phyloP scores from a whole-genome alignment of 2,329 filamentous ascomycete genomes.

The Aspergillus ustus region DNA sequence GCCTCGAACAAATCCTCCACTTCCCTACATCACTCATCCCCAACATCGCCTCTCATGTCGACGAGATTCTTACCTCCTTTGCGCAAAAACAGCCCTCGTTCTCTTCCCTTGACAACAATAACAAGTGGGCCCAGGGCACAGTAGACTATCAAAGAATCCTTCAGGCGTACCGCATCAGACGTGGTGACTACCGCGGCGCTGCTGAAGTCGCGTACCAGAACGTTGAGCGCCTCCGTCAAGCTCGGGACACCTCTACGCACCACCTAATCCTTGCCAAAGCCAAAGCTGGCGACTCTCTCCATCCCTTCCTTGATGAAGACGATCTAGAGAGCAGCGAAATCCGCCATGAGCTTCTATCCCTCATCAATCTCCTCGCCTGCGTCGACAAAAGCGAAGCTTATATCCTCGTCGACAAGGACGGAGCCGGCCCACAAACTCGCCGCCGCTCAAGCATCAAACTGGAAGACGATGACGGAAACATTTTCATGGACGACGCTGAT shows the following conservation, averaged over 20 bases:
- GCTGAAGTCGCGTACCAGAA: conserved; percentile 62
- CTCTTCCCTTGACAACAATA: conserved; percentile 46
- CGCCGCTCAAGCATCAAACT: conserved; percentile 34
- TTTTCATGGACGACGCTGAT: conserved; percentile 45
- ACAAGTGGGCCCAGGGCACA: conserved; percentile 39
- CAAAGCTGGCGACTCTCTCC: conserved; percentile 37
- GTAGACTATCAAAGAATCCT: conserved; percentile 85
- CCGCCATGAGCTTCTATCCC: conserved; percentile 75
- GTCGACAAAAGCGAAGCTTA: conserved; percentile 83
- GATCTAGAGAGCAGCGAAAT: conserved; percentile 59
- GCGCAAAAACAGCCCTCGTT: conserved; percentile 72
- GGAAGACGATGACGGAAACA: conserved; percentile 43
- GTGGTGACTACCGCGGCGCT: conserved; percentile 82
- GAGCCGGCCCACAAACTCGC: conserved; percentile 32
- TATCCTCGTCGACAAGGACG: conserved; percentile 58
- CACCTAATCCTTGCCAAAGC: conserved; percentile 43
- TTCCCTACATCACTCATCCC: conserved; percentile 70
- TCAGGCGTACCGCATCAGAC: conserved; percentile 86
- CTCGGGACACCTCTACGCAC: conserved; percentile 39
- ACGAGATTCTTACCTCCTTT: conserved; percentile 74
- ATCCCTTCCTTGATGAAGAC: conserved; percentile 41
- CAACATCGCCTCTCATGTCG: conserved; percentile 75
- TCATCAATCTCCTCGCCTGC: conserved; percentile 91
- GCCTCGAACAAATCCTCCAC: conserved; percentile 66
- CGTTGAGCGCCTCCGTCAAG: conserved; percentile 55